Base-by-base conservation (phyloP, 129 eudicot genomes). In the Dittrichia graveolens region DNA sequence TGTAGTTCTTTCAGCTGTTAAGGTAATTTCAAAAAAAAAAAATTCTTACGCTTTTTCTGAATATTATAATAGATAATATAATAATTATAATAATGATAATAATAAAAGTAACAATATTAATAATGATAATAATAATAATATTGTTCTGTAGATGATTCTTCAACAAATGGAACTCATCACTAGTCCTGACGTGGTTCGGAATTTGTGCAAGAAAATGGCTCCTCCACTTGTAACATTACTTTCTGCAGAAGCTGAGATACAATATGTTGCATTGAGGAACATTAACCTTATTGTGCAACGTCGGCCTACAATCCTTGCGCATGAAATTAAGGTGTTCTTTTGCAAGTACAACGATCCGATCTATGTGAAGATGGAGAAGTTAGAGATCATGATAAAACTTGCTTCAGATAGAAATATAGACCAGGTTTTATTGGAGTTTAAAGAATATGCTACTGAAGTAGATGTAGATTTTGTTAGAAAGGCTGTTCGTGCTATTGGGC, bases 321-420 rank as follows among this genome's bases (percentile, higher is more conserved):
- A 95, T 88, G 99, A 95, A 91, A 95, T 95, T 73, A 95, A 95
- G 99, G 99, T 94, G 69, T 94, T 94, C 74, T 94, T 94, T 67
- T 94, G 99, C 99, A 94, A 94, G 83, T 94, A 94, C 88, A 94
- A 94, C 57, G 99, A 94, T 77, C 99, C 99, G 38, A 94, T 94
- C 10, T 94, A 90, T 84, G 99, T 94, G 71, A 94, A 94, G 89
- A 94, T 94, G 99, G 99, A 94, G 74, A 94, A 94, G 87, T 78
- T 94, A 61, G 99, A 94, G 82, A 94, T 94, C 78, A 94, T 94
- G 99, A 94, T 94, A 67, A 94, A 94, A 78, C 95, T 94, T 77
- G 99, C 99, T 75, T 94, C 99, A 24, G 99, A 94, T 87, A 75
- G 99, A 67, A 94, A 94, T 74, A 88, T 94, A 14, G 99, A 94